Evolutionary conservation across 805 yeast species (phyloP), one percentile per base, ranked within the genome.

Genomic region (Scheffersomyces coipomensis): DNA sequence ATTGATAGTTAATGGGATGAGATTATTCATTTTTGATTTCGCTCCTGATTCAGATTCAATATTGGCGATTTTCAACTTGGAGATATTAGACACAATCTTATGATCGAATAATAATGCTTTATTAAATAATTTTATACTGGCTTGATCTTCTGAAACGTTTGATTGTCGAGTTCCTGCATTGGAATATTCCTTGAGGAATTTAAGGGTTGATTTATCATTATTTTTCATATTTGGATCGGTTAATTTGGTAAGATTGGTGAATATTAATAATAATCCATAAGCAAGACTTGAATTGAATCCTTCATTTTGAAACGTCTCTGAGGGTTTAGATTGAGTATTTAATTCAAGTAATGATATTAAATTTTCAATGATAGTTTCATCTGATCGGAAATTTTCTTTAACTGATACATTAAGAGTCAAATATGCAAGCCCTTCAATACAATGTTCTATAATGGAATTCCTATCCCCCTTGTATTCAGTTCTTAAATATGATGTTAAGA

Each of bases 371-470:
- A 64, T 47, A 13, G 41, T 45, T n/a, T 54, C 55, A 43, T 71
- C 66, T n/a, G 42, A 35, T 46, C 80, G 55, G 6, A 76, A 18
- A n/a, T 36, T 23, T 10, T 53, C 49, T 37, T 64, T 66, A 4
- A 68, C 48, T 4, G 55, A 41, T 9, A 56, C 44, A 39, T 66
- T 68, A 26, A 75, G 54, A 3, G 71, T 66, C n/a, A 78, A 49
- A 39, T 75, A 76, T 5, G 81, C 76, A 29, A 78, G 51, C 1
- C 75, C 78, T 55, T 78, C 83, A 16, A 76, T 48, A 9, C 44
- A 38, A 35, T 45, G 42, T 18, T 55, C 60, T 16, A 44, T 22
- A 19, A 36, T 13, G 5, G n/a, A 8, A n/a, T 27, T 9, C 10
- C 15, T 15, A 3, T 27, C 31, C n/a, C 12, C 16, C n/a, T 33